Percentiles rank a stretch among this genome's conserved stretches.
These are phyloP conservation scores for Nicotiana knightiana DNA, from an alignment of 257 asterid species.

Conservation along the genomic window DNA sequence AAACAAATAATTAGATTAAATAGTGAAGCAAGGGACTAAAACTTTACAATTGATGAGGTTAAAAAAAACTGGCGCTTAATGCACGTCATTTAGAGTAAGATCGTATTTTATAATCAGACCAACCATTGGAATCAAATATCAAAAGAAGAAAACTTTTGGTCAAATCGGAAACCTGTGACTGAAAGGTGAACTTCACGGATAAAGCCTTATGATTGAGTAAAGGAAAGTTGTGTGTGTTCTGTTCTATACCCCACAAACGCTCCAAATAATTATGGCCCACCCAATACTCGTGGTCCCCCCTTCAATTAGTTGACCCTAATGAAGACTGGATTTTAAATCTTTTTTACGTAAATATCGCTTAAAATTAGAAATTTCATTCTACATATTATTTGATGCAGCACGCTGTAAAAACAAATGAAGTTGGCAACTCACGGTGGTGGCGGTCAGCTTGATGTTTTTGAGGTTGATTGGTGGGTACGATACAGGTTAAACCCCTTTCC, in stretches of 20 bases:
- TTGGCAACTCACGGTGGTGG: too few species aligned
- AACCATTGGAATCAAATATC: background rate
- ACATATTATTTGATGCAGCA: too few species aligned
- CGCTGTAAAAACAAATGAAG: too few species aligned
- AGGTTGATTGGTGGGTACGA: too few species aligned
- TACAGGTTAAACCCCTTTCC: too few species aligned
- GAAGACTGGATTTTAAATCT: too few species aligned
- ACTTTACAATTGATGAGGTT: background rate
- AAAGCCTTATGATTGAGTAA: background rate
- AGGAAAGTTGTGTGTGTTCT: background rate
- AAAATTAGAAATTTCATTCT: too few species aligned
- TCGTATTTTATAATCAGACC: background rate
- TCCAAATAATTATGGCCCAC: conserved; percentile 9
- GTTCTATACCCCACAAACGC: conserved; percentile 6
- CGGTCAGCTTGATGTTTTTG: too few species aligned
- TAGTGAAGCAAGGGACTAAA: too few species aligned
- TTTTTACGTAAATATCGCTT: too few species aligned
- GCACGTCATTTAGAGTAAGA: background rate
- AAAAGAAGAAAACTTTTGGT: background rate
- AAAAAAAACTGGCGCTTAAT: background rate
- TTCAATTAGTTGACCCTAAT: background rate
- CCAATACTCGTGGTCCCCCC: background rate
- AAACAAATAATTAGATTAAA: too few species aligned
- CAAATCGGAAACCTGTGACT: background rate
- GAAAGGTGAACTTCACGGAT: background rate